Percentiles rank a stretch among this genome's conserved stretches.
These are phyloP conservation scores for Saccharomycopsis malanga DNA, from an alignment of 805 yeast species.

Conservation along the genomic window DNA sequence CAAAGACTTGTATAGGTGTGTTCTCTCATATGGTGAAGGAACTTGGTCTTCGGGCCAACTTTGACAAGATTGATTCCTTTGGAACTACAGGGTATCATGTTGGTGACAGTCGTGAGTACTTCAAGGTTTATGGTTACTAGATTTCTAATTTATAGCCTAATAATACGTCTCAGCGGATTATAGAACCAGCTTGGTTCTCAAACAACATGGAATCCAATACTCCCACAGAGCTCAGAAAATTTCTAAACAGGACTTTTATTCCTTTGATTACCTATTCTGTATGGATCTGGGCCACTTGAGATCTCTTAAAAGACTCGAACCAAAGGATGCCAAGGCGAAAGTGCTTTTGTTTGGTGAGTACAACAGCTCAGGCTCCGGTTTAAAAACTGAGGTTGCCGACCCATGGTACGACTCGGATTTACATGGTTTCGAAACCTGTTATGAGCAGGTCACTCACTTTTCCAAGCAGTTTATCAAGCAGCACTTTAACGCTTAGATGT, in stretches of 20 bases:
- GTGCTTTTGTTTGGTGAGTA: conserved; percentile 14
- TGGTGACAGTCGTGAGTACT: conserved; percentile 11
- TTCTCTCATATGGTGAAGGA: conserved; percentile 12
- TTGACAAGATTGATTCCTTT: conserved; percentile 15
- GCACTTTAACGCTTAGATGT: not conserved
- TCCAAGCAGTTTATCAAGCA: conserved; percentile 6
- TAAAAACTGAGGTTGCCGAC: conserved; percentile 7
- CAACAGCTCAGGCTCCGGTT: conserved; percentile 6
- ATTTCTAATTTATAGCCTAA: no score
- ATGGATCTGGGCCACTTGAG: conserved; percentile 14
- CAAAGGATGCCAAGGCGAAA: not conserved
- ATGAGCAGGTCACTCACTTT: conserved; percentile 10
- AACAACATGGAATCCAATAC: conserved; percentile 6
- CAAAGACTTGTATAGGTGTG: no score
- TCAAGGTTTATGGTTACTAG: no score
- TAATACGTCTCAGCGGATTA: conserved; percentile 7
- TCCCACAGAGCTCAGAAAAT: conserved; percentile 10
- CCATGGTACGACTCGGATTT: conserved; percentile 18
- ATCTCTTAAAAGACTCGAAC: conserved; percentile 8
- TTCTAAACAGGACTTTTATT: not conserved
- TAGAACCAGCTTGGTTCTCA: conserved; percentile 11
- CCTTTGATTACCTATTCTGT: conserved; percentile 16
- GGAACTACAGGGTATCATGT: conserved; percentile 14
- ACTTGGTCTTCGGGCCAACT: conserved; percentile 1
- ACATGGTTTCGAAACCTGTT: conserved; percentile 14